Conservation (phyloP, 441 rosid genomes). For the Gossypium gossypioides region DNA sequence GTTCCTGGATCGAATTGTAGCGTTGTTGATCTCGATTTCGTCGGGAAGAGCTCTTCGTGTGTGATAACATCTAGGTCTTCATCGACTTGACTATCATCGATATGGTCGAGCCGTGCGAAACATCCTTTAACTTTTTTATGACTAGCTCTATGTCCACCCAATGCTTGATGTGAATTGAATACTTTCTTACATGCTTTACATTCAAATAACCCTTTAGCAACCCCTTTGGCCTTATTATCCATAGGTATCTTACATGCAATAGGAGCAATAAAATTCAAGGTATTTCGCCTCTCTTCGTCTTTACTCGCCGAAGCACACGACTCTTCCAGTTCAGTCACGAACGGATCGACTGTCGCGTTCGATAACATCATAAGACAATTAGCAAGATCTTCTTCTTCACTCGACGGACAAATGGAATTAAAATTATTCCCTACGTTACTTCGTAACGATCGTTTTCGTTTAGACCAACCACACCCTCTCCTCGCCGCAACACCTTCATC, state of each 20-base stretch:
- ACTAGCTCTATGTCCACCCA: slow-evolving; percentile 96
- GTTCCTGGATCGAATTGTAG: slow-evolving; percentile 32
- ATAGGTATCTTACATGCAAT: slow-evolving; percentile 19
- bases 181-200: slow-evolving; percentile 95
- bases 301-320: slow-evolving; percentile 65
- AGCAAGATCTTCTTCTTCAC: slow-evolving; percentile 92
- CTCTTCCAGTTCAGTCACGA: slow-evolving; percentile 39
- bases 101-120: slow-evolving; percentile 59
- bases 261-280: slow-evolving; percentile 29
- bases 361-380: slow-evolving; percentile 85
- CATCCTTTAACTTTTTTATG: slow-evolving; percentile 98
- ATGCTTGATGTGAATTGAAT: slow-evolving; percentile 90
- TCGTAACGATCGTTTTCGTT: slow-evolving; percentile 49
- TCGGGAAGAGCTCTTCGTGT: slow-evolving; percentile 28
- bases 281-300: slow-evolving; percentile 45
- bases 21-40: slow-evolving; percentile 26
- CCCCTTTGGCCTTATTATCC: slow-evolving; percentile 36
- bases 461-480: slow-evolving; percentile 42
- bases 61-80: slow-evolving; percentile 38
- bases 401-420: slow-evolving; percentile 38
- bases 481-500: slow-evolving; percentile 19
- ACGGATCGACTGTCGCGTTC: slow-evolving; percentile 46
- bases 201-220: slow-evolving; percentile 53
- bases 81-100: slow-evolving; percentile 38
- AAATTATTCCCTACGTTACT: slow-evolving; percentile 27